phyloP scores from a whole-genome alignment of 2,329 filamentous ascomycete genomes.

The Periconia digitata region DNA sequence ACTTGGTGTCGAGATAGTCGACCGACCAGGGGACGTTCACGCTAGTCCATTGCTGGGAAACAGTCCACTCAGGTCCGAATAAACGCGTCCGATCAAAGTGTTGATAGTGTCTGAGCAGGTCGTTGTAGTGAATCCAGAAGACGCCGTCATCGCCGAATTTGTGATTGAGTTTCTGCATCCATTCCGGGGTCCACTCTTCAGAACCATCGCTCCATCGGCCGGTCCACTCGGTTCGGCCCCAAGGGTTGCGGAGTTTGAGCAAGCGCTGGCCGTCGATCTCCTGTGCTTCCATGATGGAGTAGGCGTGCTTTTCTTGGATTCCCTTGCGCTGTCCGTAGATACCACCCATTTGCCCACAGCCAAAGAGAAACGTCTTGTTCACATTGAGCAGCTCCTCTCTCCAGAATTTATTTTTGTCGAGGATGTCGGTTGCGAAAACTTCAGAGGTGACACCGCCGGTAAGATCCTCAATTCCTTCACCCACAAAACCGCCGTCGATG shows the following conservation, averaged over 20 bases:
- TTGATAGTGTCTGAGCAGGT: conserved; percentile 60
- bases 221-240: conserved; percentile 79
- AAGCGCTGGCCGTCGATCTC: conserved; percentile 62
- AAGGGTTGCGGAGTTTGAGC: conserved; percentile 65
- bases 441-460: conserved; percentile 71
- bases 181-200: conserved; percentile 81
- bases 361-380: conserved; percentile 77
- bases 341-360: conserved; percentile 67
- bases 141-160: conserved; percentile 75
- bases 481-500: conserved; percentile 74
- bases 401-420: conserved; percentile 83
- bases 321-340: conserved; percentile 60
- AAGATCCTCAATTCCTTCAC: conserved; percentile 61
- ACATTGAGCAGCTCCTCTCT: conserved; percentile 76
- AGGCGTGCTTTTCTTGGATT: conserved; percentile 55
- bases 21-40: conserved; percentile 62
- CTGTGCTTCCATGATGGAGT: conserved; percentile 61
- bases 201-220: conserved; percentile 82
- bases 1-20: conserved; percentile 63
- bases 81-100: conserved; percentile 63
- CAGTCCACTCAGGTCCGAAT: conserved; percentile 62
- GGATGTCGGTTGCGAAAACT: conserved; percentile 68
- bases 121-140: conserved; percentile 64
- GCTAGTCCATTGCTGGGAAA: conserved; percentile 64
- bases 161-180: conserved; percentile 71